phyloP scores from a whole-genome alignment of 495 filamentous ascomycete species.

The Aeminium ludgeri region DNA sequence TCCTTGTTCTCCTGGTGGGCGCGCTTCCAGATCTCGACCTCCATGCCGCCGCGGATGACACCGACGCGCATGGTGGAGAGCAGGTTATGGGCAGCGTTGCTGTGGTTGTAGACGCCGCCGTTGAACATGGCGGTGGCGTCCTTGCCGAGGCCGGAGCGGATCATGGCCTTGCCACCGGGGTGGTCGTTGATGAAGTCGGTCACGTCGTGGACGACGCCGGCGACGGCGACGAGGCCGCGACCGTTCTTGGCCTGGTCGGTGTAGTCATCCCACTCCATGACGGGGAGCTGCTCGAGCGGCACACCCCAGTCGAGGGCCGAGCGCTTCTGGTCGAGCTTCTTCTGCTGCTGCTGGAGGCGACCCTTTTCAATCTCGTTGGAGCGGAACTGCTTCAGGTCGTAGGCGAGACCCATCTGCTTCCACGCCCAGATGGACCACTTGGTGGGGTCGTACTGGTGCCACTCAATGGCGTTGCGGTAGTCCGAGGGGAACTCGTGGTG shows the following conservation, averaged over 20 bases:
- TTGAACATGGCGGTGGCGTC: slow-evolving; percentile 99
- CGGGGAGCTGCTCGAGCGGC: slow-evolving; percentile 82
- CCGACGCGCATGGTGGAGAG: slow-evolving; percentile 92
- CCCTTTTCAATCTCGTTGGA: slow-evolving; percentile 98
- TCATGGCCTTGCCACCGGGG: slow-evolving; percentile 91
- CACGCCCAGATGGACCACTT: slow-evolving; percentile 93
- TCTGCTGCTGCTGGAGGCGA: slow-evolving; percentile 88
- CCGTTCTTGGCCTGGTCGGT: slow-evolving; percentile 76
- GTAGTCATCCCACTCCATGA: slow-evolving; percentile 94
- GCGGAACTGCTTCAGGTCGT: slow-evolving; percentile 93
- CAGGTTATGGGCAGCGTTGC: slow-evolving; percentile 93
- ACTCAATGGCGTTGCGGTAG: slow-evolving; percentile 96
- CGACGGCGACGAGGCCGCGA: slow-evolving; percentile 71
- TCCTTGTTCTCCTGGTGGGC: slow-evolving; percentile 82
- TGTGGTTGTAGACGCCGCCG: slow-evolving; percentile 95
- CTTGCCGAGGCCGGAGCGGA: slow-evolving; percentile 84
- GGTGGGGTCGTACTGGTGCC: slow-evolving; percentile 97
- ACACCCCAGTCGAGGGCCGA: slow-evolving; percentile 84
- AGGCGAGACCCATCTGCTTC: slow-evolving; percentile 89
- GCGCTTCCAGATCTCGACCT: slow-evolving; percentile 99
- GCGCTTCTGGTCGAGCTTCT: slow-evolving; percentile 98
- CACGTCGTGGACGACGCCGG: slow-evolving; percentile 92
- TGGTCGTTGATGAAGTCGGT: slow-evolving; percentile 91
- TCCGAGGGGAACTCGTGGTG: slow-evolving; percentile 99
- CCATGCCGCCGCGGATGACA: slow-evolving; percentile 88